Conservation (phyloP, 495 filamentous ascomycete species). For the Penicillium dipodomyicola region DNA sequence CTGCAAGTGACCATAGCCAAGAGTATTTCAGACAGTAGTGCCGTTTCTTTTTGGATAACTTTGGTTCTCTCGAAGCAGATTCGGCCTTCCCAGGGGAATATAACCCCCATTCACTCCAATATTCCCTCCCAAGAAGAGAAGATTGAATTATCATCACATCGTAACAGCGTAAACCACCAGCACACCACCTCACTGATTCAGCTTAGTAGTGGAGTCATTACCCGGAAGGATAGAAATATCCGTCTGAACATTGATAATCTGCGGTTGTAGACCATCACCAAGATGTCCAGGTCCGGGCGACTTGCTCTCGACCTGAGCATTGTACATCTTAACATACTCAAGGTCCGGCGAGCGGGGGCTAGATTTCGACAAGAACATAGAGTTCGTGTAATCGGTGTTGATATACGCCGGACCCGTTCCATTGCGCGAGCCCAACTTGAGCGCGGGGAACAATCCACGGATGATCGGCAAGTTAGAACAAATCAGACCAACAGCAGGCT, state of each 20-base stretch:
- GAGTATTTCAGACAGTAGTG: not conserved
- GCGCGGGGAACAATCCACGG: conserved; percentile 48
- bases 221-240: conserved; percentile 26
- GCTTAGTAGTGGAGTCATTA: conserved; percentile 16
- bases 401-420: conserved; percentile 28
- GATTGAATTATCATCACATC: conserved; percentile 18
- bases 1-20: not conserved
- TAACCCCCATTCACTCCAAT: not conserved
- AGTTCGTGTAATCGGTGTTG: conserved; percentile 31
- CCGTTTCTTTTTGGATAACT: not conserved
- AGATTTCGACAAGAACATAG: conserved; percentile 27
- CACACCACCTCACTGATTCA: not conserved
- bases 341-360: conserved; percentile 28
- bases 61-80: not conserved
- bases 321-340: conserved; percentile 35
- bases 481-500: conserved; percentile 55
- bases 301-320: conserved; percentile 11
- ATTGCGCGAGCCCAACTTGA: conserved; percentile 32
- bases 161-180: conserved; percentile 14
- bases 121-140: not conserved
- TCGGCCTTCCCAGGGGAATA: not conserved
- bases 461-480: conserved; percentile 59
- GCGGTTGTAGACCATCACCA: conserved; percentile 21
- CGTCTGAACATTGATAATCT: conserved; percentile 34
- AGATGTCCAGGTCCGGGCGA: not conserved